Evolutionary conservation across 768 basidiomycete species (phyloP), one percentile per base, ranked within the genome.

Genomic region (Amanita phalloides): DNA sequence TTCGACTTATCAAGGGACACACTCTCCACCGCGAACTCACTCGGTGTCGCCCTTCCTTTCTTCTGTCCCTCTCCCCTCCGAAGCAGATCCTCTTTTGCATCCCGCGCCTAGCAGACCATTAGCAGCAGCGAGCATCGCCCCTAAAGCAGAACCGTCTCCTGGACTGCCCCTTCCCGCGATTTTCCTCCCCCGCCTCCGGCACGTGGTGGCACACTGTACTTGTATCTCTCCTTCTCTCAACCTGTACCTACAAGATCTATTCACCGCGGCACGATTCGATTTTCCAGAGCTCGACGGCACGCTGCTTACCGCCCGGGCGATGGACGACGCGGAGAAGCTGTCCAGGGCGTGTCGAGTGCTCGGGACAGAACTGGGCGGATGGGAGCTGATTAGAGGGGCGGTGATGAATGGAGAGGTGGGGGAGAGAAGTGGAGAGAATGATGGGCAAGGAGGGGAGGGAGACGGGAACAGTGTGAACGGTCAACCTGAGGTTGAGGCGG

Each of bases 211-310:
- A 48, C 56, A 59, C 8, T 65, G 68, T 48, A 71, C 76, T 2
- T 65, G 69, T 52, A 66, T 86, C 28, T 69, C 81, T 8, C 69
- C 77, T 0, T 62, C 65, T 2, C 71, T 90, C 6, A 66, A 66
- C 6, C 66, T 82, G n/a, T 90, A 90, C 58, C 69, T 86, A 6
- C 73, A 80, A 8, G 86, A 90, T 61, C 68, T 90, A 9, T 84
- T 90, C 54, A 74, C 81, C 25, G 87, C 88, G 3, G 75, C 81
- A 21, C 78, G 88, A 6, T 84, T 42, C 14, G 49, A 90, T 58
- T 79, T 83, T 59, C 76, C 79, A 0, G 71, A 76, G 45, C 66
- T 91, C 14, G 88, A 90, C 54, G 83, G 75, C 13, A 80, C 76
- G 55, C 67, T 88, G 50, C 71, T 91, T 21, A 86, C 81, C 1